A percentile compares a stretch with the other conserved stretches of the same genome.
Evolutionary conservation across 2,329 filamentous ascomycete species (phyloP).

Genomic region (Colletotrichum sidae): DNA sequence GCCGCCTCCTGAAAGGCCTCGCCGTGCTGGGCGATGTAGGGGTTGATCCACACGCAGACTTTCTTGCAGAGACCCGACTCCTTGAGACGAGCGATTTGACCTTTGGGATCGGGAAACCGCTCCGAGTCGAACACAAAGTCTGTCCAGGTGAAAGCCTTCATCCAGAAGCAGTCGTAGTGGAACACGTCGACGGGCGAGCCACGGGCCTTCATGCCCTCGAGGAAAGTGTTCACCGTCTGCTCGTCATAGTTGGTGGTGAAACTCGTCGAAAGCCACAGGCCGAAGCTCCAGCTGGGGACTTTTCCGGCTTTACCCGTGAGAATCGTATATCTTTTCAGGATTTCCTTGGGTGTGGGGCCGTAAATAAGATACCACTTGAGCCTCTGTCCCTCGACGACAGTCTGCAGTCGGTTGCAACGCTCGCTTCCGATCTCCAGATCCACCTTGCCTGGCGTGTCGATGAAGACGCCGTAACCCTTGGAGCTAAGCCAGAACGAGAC

Average conservation of each 20-base stretch:
- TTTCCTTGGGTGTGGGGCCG: conserved; percentile 77
- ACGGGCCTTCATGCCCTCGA: conserved; percentile 75
- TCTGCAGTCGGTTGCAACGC: conserved; percentile 77
- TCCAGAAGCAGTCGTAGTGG: conserved; percentile 84
- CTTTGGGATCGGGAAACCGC: conserved; percentile 75
- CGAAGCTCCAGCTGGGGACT: conserved; percentile 80
- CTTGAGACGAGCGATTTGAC: conserved; percentile 73
- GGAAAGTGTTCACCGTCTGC: conserved; percentile 73
- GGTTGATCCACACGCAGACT: conserved; percentile 82
- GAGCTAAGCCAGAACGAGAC: conserved; percentile 77
- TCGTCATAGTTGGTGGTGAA: conserved; percentile 82
- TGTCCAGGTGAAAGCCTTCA: conserved; percentile 80
- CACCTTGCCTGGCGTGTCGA: conserved; percentile 76
- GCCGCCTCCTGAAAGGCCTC: conserved; percentile 73
- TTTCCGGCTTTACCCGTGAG: conserved; percentile 74
- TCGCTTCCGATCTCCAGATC: conserved; percentile 82
- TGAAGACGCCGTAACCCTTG: conserved; percentile 81
- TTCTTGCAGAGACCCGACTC: conserved; percentile 70
- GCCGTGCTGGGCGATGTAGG: conserved; percentile 78
- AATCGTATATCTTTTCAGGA: conserved; percentile 73
- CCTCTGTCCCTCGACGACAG: conserved; percentile 74
- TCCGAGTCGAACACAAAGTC: conserved; percentile 78
- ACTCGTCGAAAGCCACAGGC: conserved; percentile 81
- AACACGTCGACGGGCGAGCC: conserved; percentile 77
- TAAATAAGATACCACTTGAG: conserved; percentile 82